A percentile compares a stretch with the other conserved stretches of the same genome.
Evolutionary conservation across 768 basidiomycete genomes (phyloP).

Genomic region (Chalciporus piperatus): DNA sequence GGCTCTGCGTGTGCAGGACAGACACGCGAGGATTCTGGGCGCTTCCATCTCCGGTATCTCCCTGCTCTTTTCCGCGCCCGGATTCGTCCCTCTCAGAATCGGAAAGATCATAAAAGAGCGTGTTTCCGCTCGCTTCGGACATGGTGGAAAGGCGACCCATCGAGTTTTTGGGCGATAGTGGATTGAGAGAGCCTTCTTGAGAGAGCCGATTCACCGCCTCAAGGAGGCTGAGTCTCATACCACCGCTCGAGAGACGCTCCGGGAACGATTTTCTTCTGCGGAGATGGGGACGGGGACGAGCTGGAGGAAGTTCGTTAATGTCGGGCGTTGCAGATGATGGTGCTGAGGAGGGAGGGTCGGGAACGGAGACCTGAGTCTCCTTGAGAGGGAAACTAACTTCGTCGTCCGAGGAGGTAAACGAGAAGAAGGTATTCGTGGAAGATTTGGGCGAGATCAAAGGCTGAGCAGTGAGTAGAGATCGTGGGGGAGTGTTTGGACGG

Average conservation of each 20-base stretch:
- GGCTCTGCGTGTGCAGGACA: conserved; percentile 18
- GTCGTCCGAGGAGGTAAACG: conserved; percentile 21
- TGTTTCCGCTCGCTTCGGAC: conserved; percentile 27
- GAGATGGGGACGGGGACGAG: conserved; percentile 14
- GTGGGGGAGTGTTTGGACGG: conserved; percentile 17
- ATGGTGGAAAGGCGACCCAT: conserved; percentile 21
- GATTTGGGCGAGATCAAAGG: conserved; percentile 27
- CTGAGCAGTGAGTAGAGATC: conserved; percentile 7
- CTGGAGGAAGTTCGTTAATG: neutral
- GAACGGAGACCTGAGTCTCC: neutral
- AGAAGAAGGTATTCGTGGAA: conserved; percentile 26
- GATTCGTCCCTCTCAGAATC: conserved; percentile 4
- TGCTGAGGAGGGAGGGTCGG: neutral
- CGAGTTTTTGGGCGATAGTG: conserved; percentile 3
- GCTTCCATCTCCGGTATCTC: neutral
- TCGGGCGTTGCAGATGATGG: neutral
- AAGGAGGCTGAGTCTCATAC: conserved; percentile 22
- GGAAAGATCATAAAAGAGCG: conserved; percentile 22
- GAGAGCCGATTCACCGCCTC: conserved; percentile 28
- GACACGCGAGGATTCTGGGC: neutral
- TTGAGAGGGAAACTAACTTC: neutral
- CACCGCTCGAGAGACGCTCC: conserved; percentile 20
- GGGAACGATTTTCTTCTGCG: conserved; percentile 25
- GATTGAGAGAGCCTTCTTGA: conserved; percentile 13
- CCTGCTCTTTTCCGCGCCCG: neutral